phyloP scores from a whole-genome alignment of 2,329 filamentous ascomycete genomes.

The Fusarium aywerte region DNA sequence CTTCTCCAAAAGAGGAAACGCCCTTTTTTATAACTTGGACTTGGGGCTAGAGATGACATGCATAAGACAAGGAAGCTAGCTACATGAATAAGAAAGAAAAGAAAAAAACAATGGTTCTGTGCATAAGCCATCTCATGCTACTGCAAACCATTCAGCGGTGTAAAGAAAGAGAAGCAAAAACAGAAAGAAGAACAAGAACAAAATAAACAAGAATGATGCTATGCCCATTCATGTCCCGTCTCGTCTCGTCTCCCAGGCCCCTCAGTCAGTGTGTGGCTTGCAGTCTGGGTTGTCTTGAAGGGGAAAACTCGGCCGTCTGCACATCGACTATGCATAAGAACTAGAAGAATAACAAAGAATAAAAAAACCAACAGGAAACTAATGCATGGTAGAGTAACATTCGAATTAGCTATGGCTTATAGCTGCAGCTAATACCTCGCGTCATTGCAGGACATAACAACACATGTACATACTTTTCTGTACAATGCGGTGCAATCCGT shows the following conservation, averaged over 20 bases:
- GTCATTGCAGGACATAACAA: background rate
- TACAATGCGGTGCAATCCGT: background rate
- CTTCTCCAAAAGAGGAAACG: background rate
- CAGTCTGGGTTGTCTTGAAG: constrained; percentile 20
- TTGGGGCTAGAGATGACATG: too few species aligned
- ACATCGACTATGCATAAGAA: constrained; percentile 4
- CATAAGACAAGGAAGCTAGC: background rate
- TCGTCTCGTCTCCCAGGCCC: constrained; percentile 11
- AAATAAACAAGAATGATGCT: background rate
- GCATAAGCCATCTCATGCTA: background rate
- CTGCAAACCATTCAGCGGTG: constrained; percentile 1
- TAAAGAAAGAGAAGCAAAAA: background rate
- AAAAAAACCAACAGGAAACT: background rate
- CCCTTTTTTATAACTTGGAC: too few species aligned
- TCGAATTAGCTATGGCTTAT: background rate
- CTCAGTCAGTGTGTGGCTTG: constrained; percentile 26
- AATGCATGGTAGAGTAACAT: background rate
- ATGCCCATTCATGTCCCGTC: background rate
- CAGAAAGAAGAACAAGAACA: background rate
- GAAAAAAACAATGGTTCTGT: background rate
- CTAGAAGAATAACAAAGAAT: background rate
- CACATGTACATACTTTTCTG: background rate
- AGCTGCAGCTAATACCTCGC: background rate
- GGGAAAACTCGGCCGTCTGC: constrained; percentile 27
- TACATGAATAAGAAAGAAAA: background rate